Evolutionary conservation across 2,329 filamentous ascomycete genomes (phyloP).

Genomic region (Huntiella bhutanensis): DNA sequence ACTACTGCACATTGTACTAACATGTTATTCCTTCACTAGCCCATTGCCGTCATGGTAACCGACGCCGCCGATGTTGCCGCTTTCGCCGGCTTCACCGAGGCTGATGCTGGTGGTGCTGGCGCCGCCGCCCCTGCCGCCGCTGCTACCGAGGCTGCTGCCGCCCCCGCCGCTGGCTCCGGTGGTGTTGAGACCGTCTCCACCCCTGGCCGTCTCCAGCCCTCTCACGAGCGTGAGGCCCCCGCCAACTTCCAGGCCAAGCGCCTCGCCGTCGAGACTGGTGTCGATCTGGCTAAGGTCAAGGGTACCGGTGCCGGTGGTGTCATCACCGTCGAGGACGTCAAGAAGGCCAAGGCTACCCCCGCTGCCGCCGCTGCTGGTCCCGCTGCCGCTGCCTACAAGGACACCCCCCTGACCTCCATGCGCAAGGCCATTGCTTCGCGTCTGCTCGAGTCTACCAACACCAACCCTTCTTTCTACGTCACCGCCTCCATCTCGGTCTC

Average conservation of each 20-base stretch:
- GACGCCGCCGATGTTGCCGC: conserved; percentile 72
- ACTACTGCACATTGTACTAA: not conserved
- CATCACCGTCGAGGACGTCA: conserved; percentile 82
- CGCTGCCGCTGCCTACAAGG: conserved; percentile 54
- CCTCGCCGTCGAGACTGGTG: conserved; percentile 67
- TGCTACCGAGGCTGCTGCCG: conserved; percentile 34
- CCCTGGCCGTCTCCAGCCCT: conserved; percentile 60
- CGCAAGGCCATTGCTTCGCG: conserved; percentile 93
- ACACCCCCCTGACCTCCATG: conserved; percentile 75
- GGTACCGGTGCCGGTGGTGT: conserved; percentile 70
- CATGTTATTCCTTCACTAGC: conserved; percentile 32
- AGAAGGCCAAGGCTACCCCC: conserved; percentile 54
- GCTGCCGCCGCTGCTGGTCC: conserved; percentile 28
- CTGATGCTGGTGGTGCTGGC: conserved; percentile 74
- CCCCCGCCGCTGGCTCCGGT: conserved; percentile 25
- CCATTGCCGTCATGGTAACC: conserved; percentile 87
- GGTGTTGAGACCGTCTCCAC: conserved; percentile 35
- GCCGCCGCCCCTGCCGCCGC: conserved; percentile 45
- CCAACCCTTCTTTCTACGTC: conserved; percentile 98
- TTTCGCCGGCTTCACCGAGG: conserved; percentile 73
- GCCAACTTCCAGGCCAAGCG: conserved; percentile 57
- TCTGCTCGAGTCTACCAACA: conserved; percentile 70
- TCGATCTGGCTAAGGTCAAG: conserved; percentile 62
- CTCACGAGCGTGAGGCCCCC: conserved; percentile 64
- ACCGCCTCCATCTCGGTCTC: conserved; percentile 74